Evolutionary conservation across 2,329 filamentous ascomycete genomes (phyloP), one percentile per base, ranked within the genome.

Genomic region (Blumeria graminis): DNA sequence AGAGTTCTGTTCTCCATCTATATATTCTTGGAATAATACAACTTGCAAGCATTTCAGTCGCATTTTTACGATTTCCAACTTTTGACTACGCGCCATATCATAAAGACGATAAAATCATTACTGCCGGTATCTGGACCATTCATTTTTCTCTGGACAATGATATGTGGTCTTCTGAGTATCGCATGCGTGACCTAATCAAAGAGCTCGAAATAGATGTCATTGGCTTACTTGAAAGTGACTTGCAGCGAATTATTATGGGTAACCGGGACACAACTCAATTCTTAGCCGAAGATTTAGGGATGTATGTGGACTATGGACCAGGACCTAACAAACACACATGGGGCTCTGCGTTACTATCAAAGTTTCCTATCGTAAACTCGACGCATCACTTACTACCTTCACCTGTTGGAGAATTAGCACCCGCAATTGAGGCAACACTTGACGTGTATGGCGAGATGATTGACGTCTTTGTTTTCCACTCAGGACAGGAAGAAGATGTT

Each of bases 241-340:
- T 86, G 38, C 92, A 98, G 71, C 86, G 90, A 62, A 94, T 98
- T 71, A 98, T 98, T 73, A 98, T 96, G 92, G 92, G 92, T 65
- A 98, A 96, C 71, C 84, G 92, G 62, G 92, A 98, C 67, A 84
- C 86, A 8, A 95, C 92, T 1, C 92, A 96, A 67, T 93, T 86
- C 70, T 77, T 98, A 8, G 89, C 92, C 18, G 90, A 96, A 68
- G 89, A 98, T 62, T 76, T 98, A 10, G 92, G 92, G 63, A 98
- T 98, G 92, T 98, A 95, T 66, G 89, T 93, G 54, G 92, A 98
- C 71, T 95, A 88, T 65, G 92, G 92, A 56, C 92, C 92, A 34
- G 92, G 92, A 1, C 92, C 92, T 6, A 94, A 98, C 76, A 98
- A 96, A 72, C 92, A 98, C 71, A 98, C 92, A 0, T 98, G 92